These are phyloP conservation scores for Eucalyptus sideroxylon DNA, from an alignment of 345 rosid species.

Conservation along the genomic window DNA sequence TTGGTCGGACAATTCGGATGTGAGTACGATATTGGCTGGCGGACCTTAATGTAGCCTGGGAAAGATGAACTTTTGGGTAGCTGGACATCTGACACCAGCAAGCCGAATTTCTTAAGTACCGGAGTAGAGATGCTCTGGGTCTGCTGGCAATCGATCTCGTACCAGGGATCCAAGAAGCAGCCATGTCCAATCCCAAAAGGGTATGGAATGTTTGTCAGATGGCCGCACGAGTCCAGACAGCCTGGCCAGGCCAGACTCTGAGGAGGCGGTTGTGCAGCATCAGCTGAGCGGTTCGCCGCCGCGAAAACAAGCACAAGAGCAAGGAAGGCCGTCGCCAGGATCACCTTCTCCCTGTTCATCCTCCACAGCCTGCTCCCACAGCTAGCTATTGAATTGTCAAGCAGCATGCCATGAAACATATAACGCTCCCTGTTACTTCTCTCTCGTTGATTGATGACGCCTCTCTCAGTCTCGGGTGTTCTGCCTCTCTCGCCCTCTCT, in stretches of 20 bases:
- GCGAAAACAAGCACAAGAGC: neutral
- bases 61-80: rapidly evolving
- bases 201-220: neutral
- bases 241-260: neutral
- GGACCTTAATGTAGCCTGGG: neutral
- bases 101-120: neutral
- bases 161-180: neutral
- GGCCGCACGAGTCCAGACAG: rapidly evolving
- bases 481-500: neutral
- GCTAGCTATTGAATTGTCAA: neutral
- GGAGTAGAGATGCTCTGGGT: rapidly evolving
- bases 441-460: too few species aligned
- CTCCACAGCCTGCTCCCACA: neutral
- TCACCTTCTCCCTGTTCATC: neutral
- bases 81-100: neutral
- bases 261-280: neutral
- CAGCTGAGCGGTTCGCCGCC: neutral
- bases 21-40: neutral
- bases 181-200: neutral
- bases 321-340: neutral
- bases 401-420: neutral
- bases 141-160: neutral
- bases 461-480: neutral
- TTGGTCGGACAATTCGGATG: neutral
- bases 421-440: too few species aligned